Conservation (phyloP, 2,329 filamentous ascomycete genomes). For the Chaetomiaceae sp. region DNA sequence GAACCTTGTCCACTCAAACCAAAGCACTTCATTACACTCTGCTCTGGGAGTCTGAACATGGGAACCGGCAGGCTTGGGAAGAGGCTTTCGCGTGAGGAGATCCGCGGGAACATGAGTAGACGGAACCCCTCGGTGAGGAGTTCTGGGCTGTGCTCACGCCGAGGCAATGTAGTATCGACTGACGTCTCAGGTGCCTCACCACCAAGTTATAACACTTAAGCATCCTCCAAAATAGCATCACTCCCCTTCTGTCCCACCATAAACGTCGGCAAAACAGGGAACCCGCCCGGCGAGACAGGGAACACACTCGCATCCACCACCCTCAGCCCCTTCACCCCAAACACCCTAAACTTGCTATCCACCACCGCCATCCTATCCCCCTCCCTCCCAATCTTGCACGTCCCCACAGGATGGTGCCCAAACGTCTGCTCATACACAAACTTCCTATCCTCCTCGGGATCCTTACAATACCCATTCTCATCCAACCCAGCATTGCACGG, state of each 20-base stretch:
- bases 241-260: conserved; percentile 58
- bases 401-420: conserved; percentile 55
- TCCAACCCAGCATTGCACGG: conserved; percentile 14
- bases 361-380: conserved; percentile 53
- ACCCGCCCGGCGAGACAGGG: conserved; percentile 41
- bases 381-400: conserved; percentile 51
- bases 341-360: conserved; percentile 53
- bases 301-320: conserved; percentile 60
- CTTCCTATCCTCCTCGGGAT: conserved; percentile 38
- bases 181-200: too few relatives aligned
- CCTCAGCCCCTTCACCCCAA: conserved; percentile 49
- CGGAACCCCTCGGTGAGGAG: too few relatives aligned
- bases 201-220: background rate
- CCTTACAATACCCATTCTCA: conserved; percentile 24
- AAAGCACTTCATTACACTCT: too few relatives aligned
- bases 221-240: conserved; percentile 43
- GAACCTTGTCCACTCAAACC: too few relatives aligned
- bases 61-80: too few relatives aligned
- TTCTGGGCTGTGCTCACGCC: too few relatives aligned
- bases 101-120: background rate
- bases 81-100: background rate
- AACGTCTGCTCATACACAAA: conserved; percentile 43
- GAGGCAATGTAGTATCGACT: too few relatives aligned
- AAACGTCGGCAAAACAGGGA: conserved; percentile 47
- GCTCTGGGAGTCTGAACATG: too few relatives aligned